A percentile compares a stretch with the other conserved stretches of the same genome.
Evolutionary conservation across 768 basidiomycete genomes (phyloP).

Genomic region (Lentinula detonsa): DNA sequence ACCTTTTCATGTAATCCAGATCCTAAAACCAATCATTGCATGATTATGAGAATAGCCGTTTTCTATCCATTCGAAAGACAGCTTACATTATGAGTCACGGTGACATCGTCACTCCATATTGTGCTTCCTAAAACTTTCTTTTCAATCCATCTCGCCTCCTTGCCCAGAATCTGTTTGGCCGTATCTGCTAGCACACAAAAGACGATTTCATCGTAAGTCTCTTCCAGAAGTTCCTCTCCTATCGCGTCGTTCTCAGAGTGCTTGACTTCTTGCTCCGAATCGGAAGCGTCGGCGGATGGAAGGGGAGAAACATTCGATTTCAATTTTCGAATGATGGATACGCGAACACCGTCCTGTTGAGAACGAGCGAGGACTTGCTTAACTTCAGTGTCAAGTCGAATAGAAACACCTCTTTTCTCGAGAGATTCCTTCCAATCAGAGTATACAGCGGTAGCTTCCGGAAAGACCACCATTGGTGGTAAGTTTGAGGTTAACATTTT

Average conservation of each 20-base stretch:
- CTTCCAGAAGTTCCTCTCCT: neutral
- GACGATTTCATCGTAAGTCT: slow-evolving; percentile 9
- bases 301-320: neutral
- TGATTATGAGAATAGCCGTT: too few species aligned
- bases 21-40: neutral
- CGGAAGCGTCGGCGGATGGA: neutral
- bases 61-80: neutral
- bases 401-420: slow-evolving; percentile 2
- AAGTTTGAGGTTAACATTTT: slow-evolving; percentile 7
- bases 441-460: slow-evolving; percentile 6
- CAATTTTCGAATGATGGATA: neutral
- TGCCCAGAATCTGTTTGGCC: slow-evolving; percentile 3
- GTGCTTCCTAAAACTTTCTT: slow-evolving; percentile 7
- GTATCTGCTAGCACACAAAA: slow-evolving; percentile 8
- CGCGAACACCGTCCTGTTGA: slow-evolving; percentile 2
- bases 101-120: slow-evolving; percentile 11
- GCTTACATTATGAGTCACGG: slow-evolving; percentile 9
- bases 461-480: slow-evolving; percentile 11
- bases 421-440: slow-evolving; percentile 4
- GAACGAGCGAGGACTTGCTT: slow-evolving; percentile 1
- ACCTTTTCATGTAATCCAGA: slow-evolving; percentile 8
- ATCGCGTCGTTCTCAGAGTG: neutral
- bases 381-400: slow-evolving; percentile 6
- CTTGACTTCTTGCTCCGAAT: neutral
- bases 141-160: slow-evolving; percentile 8